These are phyloP conservation scores for Triticum dicoccoides DNA, from an alignment of 176 grass and related monocot species.

Conservation along the genomic window DNA sequence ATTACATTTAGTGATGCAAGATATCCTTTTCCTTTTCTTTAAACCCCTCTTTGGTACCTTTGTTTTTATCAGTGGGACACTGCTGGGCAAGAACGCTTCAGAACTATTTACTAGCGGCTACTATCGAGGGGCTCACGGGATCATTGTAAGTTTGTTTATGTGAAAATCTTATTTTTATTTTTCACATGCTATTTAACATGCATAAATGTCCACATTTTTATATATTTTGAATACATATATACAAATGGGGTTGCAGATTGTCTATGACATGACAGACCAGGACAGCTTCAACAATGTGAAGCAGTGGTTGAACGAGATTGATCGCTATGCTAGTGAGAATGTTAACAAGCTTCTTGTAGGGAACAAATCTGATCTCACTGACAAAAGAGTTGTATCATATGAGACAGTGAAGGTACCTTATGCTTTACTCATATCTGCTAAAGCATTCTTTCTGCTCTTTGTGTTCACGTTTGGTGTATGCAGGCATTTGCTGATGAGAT, in stretches of 20 bases:
- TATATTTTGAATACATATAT: background rate
- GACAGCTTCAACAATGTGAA: slow-evolving; percentile 98
- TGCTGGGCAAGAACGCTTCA: slow-evolving; percentile 93
- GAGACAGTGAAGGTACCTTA: slow-evolving; percentile 72
- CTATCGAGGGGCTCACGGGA: slow-evolving; percentile 89
- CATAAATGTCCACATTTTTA: background rate
- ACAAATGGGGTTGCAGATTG: slow-evolving; percentile 50
- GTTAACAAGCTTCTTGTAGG: slow-evolving; percentile 94
- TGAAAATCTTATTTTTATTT: background rate
- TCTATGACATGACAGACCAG: slow-evolving; percentile 93
- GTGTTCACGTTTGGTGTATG: background rate
- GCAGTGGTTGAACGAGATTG: slow-evolving; percentile 90
- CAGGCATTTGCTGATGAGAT: slow-evolving; percentile 94
- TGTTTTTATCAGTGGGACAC: slow-evolving; percentile 72
- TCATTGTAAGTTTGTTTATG: slow-evolving; percentile 60
- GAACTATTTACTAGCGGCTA: slow-evolving; percentile 95
- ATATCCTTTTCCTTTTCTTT: background rate
- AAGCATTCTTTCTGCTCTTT: background rate
- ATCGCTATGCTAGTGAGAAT: slow-evolving; percentile 90
- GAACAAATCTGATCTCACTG: slow-evolving; percentile 83
- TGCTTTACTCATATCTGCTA: background rate
- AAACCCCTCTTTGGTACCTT: background rate
- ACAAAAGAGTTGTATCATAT: slow-evolving; percentile 83
- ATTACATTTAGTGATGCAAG: background rate
- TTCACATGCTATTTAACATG: background rate